Evolutionary conservation across 2,329 filamentous ascomycete genomes (phyloP).

Genomic region (Fusarium buxicola): DNA sequence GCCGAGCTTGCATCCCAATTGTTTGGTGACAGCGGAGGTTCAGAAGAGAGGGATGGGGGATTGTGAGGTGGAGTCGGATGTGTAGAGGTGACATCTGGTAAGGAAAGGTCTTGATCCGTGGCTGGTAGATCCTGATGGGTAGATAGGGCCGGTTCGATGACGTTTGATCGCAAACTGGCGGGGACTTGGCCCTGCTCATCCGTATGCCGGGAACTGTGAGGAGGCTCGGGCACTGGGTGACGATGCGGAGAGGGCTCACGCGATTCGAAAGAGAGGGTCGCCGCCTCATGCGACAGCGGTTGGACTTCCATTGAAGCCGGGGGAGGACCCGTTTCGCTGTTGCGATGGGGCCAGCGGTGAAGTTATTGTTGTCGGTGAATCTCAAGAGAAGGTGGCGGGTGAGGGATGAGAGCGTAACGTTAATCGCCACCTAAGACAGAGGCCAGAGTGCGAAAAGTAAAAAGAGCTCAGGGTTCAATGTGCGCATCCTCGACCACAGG

Average conservation of each 20-base stretch:
- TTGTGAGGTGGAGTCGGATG: conserved; percentile 13
- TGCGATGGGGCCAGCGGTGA: conserved; percentile 31
- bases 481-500: conserved; percentile 23
- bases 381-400: conserved; percentile 23
- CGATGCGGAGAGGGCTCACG: conserved; percentile 20
- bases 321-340: conserved; percentile 27
- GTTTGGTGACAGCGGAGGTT: conserved; percentile 10
- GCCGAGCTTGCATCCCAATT: conserved; percentile 42
- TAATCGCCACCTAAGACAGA: conserved; percentile 38
- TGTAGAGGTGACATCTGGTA: conserved; percentile 1
- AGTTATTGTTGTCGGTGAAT: conserved; percentile 13
- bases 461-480: conserved; percentile 7
- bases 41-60: conserved; percentile 2
- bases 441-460: conserved; percentile 23
- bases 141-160: conserved; percentile 33
- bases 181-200: conserved; percentile 34
- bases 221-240: conserved; percentile 15
- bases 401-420: conserved; percentile 29
- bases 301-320: conserved; percentile 41
- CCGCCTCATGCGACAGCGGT: conserved; percentile 26
- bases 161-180: conserved; percentile 28
- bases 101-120: conserved; percentile 5
- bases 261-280: conserved; percentile 18
- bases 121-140: conserved; percentile 15
- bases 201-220: conserved; percentile 16